phyloP scores from a whole-genome alignment of 208 protist species.

The Acanthamoeba castellanii region DNA sequence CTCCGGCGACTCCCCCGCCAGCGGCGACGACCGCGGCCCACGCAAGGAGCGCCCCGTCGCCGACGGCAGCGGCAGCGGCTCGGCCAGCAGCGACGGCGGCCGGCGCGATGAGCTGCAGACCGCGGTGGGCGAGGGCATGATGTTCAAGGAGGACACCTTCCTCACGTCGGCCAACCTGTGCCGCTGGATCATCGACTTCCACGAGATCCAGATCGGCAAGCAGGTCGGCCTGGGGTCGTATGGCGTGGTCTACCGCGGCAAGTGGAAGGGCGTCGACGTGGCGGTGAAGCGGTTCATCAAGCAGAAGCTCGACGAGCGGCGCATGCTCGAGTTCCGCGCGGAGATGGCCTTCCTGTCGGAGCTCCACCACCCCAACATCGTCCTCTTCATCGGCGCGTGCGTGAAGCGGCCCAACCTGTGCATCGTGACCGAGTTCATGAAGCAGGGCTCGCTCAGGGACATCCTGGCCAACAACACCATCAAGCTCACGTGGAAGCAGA shows the following conservation, averaged over 20 bases:
- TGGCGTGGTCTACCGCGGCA: conserved; percentile 10
- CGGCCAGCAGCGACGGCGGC: neutral
- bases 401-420: conserved; percentile 11
- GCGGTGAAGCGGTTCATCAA: conserved; percentile 65
- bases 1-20: neutral
- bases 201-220: conserved; percentile 29
- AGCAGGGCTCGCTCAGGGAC: too few relatives aligned
- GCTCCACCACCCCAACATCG: conserved; percentile 31
- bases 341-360: conserved; percentile 18
- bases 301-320: conserved; percentile 62
- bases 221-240: conserved; percentile 27
- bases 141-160: conserved; percentile 60
- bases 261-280: conserved; percentile 68
- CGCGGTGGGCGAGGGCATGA: neutral
- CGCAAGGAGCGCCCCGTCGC: too few relatives aligned
- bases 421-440: conserved; percentile 34
- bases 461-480: too few relatives aligned
- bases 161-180: conserved; percentile 63
- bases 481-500: conserved; percentile 3
- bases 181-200: conserved; percentile 49
- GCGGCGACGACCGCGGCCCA: neutral
- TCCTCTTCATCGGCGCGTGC: conserved; percentile 2
- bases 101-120: neutral
- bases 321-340: conserved; percentile 17
- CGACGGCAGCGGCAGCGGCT: too few relatives aligned